These are phyloP conservation scores for Fusarium sp. DNA, from an alignment of 2,329 filamentous ascomycete species.

Conservation along the genomic window DNA sequence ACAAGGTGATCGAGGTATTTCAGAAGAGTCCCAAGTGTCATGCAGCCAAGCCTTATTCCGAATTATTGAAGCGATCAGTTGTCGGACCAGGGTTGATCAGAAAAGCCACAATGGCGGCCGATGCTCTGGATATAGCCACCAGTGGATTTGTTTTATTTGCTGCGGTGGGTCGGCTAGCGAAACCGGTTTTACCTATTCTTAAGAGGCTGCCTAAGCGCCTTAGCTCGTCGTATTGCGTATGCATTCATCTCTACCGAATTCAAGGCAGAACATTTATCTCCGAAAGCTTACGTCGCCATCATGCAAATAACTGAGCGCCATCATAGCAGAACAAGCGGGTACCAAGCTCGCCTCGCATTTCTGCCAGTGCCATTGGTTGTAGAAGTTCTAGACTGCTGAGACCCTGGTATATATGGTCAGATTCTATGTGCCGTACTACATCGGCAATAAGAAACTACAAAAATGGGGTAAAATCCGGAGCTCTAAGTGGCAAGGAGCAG, in stretches of 20 bases:
- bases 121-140: background rate
- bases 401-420: background rate
- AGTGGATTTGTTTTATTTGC: background rate
- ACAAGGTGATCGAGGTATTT: fast-evolving
- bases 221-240: background rate
- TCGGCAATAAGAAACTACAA: background rate
- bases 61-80: too few species aligned
- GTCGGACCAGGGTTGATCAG: background rate
- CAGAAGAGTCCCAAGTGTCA: background rate
- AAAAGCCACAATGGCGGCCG: background rate
- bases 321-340: background rate
- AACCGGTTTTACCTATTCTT: background rate
- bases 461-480: background rate
- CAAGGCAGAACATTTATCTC: background rate
- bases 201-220: background rate
- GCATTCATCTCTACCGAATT: background rate
- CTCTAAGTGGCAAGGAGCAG: background rate
- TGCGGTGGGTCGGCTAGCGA: background rate
- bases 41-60: background rate
- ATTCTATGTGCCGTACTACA: background rate
- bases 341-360: background rate
- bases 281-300: background rate
- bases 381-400: background rate
- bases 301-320: background rate
- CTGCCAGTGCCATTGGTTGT: background rate